phyloP scores from a whole-genome alignment of 2,329 filamentous ascomycete species.

The Trichophyton simii region DNA sequence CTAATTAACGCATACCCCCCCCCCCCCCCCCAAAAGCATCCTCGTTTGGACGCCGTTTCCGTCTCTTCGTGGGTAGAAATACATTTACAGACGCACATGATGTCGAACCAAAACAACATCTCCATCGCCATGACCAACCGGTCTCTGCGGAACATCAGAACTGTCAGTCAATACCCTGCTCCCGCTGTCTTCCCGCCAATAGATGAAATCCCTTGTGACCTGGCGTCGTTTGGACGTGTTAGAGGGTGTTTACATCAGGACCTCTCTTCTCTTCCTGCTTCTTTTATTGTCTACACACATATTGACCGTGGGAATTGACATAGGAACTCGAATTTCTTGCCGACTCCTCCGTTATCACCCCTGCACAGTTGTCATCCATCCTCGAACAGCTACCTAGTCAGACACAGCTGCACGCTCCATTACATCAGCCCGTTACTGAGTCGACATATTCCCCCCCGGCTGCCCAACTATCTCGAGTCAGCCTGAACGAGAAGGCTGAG shows the following conservation, averaged over 20 bases:
- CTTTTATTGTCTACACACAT: not conserved
- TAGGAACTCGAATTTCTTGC: conserved; percentile 86
- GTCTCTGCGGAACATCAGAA: conserved; percentile 77
- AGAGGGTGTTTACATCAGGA: not conserved
- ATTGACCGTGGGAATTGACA: not conserved
- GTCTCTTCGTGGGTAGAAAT: not conserved
- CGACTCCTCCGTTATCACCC: conserved; percentile 66
- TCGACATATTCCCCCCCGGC: conserved; percentile 10
- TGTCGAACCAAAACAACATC: conserved; percentile 26
- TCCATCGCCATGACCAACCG: conserved; percentile 57
- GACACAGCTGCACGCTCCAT: conserved; percentile 23
- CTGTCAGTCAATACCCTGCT: conserved; percentile 41
- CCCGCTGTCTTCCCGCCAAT: conserved; percentile 4
- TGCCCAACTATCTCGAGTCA: conserved; percentile 13
- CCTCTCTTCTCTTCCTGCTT: not conserved
- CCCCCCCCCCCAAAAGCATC: not conserved
- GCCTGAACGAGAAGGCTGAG: conserved; percentile 19
- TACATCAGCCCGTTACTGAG: conserved; percentile 12
- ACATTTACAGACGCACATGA: conserved; percentile 11
- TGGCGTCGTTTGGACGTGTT: not conserved
- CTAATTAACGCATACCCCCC: not conserved
- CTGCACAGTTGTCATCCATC: conserved; percentile 63
- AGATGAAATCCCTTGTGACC: not conserved
- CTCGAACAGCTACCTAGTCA: conserved; percentile 56
- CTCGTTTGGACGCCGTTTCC: not conserved